Evolutionary conservation across 371 early-diverging fungal genomes (phyloP), one percentile per base, ranked within the genome.

Genomic region (Zopfochytrium polystomum): DNA sequence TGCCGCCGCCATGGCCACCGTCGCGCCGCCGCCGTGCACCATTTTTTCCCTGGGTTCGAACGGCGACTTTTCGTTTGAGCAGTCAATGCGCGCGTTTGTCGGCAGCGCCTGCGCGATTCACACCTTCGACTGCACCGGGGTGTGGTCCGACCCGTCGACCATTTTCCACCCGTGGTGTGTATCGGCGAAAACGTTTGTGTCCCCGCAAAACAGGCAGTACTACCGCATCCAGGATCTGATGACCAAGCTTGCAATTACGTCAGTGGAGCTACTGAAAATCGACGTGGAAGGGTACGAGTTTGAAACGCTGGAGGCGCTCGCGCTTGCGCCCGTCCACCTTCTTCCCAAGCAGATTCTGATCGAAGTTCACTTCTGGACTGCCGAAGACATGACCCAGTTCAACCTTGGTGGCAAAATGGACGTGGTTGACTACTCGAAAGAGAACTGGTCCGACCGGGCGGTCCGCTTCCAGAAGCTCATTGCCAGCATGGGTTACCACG

Each of bases 241-340:
- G 20, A 59, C 57, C 32, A 47, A 52, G 34, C 20, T 65, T 32
- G 47, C 25, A 31, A 34, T 65, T 18, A 23, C 22, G 35, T 58
- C 22, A 29, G 34, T 65, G 18, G 15, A 23, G 15, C 53, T 65
- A 13, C 33, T 65, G 20, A 65, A 65, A 38, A 65, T 65, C 50
- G 65, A 65, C 26, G 58, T 65, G 33, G 65, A 65, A 53, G 43
- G 34, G 63, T 63, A 45, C 65, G 65, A 65, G 52, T 65, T 49
- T 52, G 23, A 47, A 11, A 20, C 58, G 18, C 46, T 65, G 35
- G 20, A 7, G 13, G 33, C 38, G 18, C 59, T 65, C 35, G 1
- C 27, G 15, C 49, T 42, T 35, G 59, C 57, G 30, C 58, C 65
- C 3, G 48, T 13, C 3, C 55, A 58, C 9, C 11, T 15, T 2